phyloP scores from a whole-genome alignment of 345 rosid species.

The Pugionium dolabratum region DNA sequence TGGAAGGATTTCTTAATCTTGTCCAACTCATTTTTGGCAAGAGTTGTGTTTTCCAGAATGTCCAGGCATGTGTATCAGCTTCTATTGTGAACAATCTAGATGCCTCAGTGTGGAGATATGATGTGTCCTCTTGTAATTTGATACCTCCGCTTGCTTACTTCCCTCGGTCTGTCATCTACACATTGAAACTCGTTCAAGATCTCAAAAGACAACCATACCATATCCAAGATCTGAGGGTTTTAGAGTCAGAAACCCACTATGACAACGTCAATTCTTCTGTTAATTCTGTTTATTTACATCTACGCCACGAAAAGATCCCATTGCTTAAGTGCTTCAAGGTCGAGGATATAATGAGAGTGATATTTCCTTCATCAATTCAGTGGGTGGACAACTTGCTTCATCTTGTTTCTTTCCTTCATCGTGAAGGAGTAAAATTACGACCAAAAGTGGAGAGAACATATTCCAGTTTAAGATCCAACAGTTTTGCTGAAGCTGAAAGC shows the following conservation, averaged over 20 bases:
- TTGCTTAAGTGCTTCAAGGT: constrained; percentile 58
- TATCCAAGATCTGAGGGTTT: constrained; percentile 53
- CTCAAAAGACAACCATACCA: constrained; percentile 59
- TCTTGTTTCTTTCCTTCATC: constrained; percentile 65
- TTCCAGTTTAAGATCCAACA: constrained; percentile 61
- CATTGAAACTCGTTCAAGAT: constrained; percentile 71
- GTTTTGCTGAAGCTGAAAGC: constrained; percentile 69
- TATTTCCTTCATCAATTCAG: constrained; percentile 70
- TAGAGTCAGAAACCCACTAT: constrained; percentile 44
- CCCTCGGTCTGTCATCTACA: constrained; percentile 66
- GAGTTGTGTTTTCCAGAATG: constrained; percentile 58
- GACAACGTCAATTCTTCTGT: constrained; percentile 37
- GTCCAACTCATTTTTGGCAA: constrained; percentile 68
- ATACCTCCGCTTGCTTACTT: constrained; percentile 73
- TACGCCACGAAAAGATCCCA: constrained; percentile 57
- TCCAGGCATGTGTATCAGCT: constrained; percentile 70
- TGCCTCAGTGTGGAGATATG: constrained; percentile 72
- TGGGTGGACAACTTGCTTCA: constrained; percentile 84
- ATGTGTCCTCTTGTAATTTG: constrained; percentile 50
- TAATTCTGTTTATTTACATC: constrained; percentile 54
- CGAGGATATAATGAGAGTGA: constrained; percentile 64
- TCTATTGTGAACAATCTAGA: constrained; percentile 70
- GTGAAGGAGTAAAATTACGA: constrained; percentile 74
- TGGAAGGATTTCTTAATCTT: constrained; percentile 87
- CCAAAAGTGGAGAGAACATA: constrained; percentile 67